Conservation (phyloP, 2,329 filamentous ascomycete species). For the Nectriaceae sp. region DNA sequence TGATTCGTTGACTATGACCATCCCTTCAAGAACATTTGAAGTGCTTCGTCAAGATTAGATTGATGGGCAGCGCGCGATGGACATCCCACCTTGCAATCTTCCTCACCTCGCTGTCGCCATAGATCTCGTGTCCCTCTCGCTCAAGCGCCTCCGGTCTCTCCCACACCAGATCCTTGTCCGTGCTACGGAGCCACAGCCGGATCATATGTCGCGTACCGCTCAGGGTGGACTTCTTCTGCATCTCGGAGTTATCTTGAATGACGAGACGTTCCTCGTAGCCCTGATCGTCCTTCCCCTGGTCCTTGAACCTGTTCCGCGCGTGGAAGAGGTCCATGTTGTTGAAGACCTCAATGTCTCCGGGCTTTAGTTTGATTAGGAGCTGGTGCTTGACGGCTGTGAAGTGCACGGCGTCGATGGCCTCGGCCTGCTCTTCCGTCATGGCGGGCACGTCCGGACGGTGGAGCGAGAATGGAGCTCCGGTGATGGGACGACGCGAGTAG, state of each 20-base stretch:
- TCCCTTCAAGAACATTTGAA: too few relatives aligned
- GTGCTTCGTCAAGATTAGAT: too few relatives aligned
- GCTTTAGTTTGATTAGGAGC: conserved; percentile 9
- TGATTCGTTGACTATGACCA: too few relatives aligned
- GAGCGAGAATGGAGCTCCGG: neutral
- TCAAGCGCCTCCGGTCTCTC: too few relatives aligned
- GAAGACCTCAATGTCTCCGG: neutral
- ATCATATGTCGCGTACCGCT: neutral
- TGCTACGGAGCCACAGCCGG: neutral
- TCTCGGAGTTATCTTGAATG: too few relatives aligned
- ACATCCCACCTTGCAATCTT: too few relatives aligned
- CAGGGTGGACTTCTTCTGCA: too few relatives aligned
- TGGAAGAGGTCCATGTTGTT: neutral
- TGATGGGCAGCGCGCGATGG: too few relatives aligned
- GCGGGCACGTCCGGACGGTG: neutral
- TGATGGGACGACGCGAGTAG: neutral
- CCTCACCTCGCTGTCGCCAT: too few relatives aligned
- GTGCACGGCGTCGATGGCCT: neutral
- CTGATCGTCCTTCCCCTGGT: too few relatives aligned
- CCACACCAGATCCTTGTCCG: neutral
- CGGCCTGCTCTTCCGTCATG: neutral
- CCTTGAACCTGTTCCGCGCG: neutral
- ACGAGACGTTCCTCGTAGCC: neutral
- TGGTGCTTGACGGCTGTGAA: neutral
- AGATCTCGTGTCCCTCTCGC: too few relatives aligned